Evolutionary conservation across 176 grass and related monocot species (phyloP).

Genomic region (Miscanthus lutarioriparius): DNA sequence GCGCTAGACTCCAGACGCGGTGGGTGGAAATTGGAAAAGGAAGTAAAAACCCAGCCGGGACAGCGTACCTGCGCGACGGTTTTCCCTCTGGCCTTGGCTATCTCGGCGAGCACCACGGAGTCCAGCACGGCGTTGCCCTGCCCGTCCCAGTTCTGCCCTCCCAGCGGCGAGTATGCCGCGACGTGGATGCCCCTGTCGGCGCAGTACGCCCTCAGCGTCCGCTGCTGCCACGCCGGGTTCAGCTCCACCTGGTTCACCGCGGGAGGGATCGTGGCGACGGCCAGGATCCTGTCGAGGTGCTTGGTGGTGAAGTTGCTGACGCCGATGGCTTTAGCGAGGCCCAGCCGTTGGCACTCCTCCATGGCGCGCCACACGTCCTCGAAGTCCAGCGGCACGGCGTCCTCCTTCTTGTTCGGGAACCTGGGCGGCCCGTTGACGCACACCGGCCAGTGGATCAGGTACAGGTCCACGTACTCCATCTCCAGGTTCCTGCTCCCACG

Average conservation of each 20-base stretch:
- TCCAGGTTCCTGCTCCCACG: conserved; percentile 40
- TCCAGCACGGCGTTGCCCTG: conserved; percentile 28
- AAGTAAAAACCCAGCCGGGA: too few species aligned
- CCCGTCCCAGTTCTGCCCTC: conserved; percentile 42
- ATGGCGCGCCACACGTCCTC: conserved; percentile 62
- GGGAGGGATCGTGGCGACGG: conserved; percentile 37
- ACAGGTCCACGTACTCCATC: conserved; percentile 76
- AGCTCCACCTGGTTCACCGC: conserved; percentile 78
- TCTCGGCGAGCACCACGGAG: conserved; percentile 49
- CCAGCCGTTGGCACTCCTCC: conserved; percentile 68
- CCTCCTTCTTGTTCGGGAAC: conserved; percentile 28
- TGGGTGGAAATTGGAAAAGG: too few species aligned
- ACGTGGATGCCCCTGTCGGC: conserved; percentile 52
- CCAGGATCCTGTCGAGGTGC: conserved; percentile 42
- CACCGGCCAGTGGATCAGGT: conserved; percentile 66
- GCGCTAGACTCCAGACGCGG: too few species aligned
- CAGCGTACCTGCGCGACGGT: conserved; percentile 50
- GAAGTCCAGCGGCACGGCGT: conserved; percentile 53
- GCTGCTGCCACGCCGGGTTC: conserved; percentile 71
- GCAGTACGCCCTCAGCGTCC: conserved; percentile 47
- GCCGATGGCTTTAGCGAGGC: conserved; percentile 59
- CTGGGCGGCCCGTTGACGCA: neutral
- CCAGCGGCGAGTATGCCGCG: conserved; percentile 54
- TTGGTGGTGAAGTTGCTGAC: conserved; percentile 81
- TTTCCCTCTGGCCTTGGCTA: conserved; percentile 54